These are phyloP conservation scores for Suillus decipiens DNA, from an alignment of 768 basidiomycete genomes.

Conservation along the genomic window DNA sequence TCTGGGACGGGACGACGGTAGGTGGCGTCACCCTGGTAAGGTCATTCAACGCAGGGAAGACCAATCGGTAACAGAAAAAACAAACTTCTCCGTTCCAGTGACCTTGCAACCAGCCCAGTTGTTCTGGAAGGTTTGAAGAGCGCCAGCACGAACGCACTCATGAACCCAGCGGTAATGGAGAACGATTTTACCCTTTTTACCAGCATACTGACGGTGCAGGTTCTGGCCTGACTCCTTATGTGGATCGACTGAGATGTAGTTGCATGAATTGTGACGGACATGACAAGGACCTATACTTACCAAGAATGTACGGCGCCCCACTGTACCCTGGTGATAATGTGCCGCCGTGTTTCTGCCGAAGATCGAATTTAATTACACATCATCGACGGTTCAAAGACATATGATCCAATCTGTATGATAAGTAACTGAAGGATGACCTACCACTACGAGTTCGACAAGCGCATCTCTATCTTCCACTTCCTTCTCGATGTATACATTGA, in stretches of 20 bases:
- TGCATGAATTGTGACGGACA: neutral
- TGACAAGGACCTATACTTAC: constrained; percentile 41
- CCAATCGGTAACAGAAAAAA: constrained; percentile 8
- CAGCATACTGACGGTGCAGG: constrained; percentile 74
- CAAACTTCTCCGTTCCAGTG: constrained; percentile 70
- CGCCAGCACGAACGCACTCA: constrained; percentile 70
- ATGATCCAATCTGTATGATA: neutral
- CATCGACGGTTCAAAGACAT: neutral
- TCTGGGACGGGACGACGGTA: constrained; percentile 20
- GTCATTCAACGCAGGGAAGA: constrained; percentile 9
- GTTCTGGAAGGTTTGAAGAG: constrained; percentile 71
- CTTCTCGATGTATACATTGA: constrained; percentile 77
- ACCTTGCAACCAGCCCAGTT: constrained; percentile 86
- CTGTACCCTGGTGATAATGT: constrained; percentile 74
- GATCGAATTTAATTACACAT: constrained; percentile 1
- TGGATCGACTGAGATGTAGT: constrained; percentile 61
- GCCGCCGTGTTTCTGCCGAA: constrained; percentile 73
- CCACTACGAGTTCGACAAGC: constrained; percentile 65
- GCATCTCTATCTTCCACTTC: constrained; percentile 71
- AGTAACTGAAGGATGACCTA: constrained; percentile 40
- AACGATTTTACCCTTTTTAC: constrained; percentile 80
- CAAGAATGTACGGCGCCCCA: constrained; percentile 77
- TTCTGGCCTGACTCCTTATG: constrained; percentile 79
- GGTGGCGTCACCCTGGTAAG: constrained; percentile 28
- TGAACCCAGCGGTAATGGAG: constrained; percentile 74